Evolutionary conservation across 495 filamentous ascomycete genomes (phyloP).

Genomic region (Chaetomium cochliodes): DNA sequence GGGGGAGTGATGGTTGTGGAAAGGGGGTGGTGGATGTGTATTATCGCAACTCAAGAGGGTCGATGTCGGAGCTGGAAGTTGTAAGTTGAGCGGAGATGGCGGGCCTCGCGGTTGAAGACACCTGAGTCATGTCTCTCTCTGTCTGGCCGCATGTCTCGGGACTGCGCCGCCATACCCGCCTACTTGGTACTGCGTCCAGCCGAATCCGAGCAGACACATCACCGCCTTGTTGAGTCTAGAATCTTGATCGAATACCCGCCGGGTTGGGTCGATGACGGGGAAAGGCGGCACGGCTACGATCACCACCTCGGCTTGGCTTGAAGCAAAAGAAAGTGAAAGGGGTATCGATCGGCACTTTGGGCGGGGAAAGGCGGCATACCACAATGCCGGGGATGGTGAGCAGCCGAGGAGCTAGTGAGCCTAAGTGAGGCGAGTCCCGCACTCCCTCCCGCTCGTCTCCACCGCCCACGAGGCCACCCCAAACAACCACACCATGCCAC

Average conservation of each 20-base stretch:
- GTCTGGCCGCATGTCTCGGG: too few relatives aligned
- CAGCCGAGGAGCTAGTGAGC: background rate
- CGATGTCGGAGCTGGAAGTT: too few relatives aligned
- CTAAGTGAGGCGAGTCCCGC: background rate
- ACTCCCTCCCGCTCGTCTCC: background rate
- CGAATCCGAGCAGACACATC: background rate
- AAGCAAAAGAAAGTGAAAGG: too few relatives aligned
- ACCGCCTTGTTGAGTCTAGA: background rate
- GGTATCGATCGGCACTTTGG: background rate
- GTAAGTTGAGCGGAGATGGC: too few relatives aligned
- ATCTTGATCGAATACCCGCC: background rate
- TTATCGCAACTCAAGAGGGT: background rate
- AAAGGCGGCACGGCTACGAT: background rate
- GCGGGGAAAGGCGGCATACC: background rate
- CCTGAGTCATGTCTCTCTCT: background rate
- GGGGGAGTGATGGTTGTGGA: background rate
- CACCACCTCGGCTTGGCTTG: too few relatives aligned
- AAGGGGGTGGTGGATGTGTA: background rate
- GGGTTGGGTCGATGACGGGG: background rate
- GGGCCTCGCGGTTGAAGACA: too few relatives aligned
- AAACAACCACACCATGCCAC: too few relatives aligned
- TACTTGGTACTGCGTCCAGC: background rate
- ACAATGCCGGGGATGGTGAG: background rate
- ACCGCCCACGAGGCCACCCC: background rate
- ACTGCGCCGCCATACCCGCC: background rate